Evolutionary conservation across 2,329 filamentous ascomycete species (phyloP).

Genomic region (Ceratocystis huliohia): DNA sequence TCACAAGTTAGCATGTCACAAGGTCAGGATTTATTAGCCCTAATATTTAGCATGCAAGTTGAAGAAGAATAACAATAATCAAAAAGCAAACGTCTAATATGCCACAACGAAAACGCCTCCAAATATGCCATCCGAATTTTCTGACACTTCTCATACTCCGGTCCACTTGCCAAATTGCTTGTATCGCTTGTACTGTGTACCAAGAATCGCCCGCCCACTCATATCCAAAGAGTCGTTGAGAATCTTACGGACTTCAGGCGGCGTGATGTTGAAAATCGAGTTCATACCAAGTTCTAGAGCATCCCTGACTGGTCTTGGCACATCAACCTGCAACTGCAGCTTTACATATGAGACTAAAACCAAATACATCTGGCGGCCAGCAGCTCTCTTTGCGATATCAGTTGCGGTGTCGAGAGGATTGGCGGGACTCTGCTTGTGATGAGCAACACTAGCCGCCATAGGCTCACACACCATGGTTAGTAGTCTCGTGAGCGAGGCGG

Average conservation of each 20-base stretch:
- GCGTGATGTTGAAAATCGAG: conserved; percentile 46
- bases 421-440: conserved; percentile 25
- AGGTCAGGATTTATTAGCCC: too few species aligned
- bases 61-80: neutral
- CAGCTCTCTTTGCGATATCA: conserved; percentile 47
- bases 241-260: conserved; percentile 41
- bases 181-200: conserved; percentile 46
- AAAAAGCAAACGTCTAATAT: conserved; percentile 7
- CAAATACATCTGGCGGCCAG: conserved; percentile 49
- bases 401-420: conserved; percentile 44
- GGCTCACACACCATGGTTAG: conserved; percentile 49
- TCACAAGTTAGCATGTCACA: too few species aligned
- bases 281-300: conserved; percentile 46
- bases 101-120: neutral
- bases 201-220: conserved; percentile 46
- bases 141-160: conserved; percentile 34
- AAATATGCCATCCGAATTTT: neutral
- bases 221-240: conserved; percentile 48
- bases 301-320: conserved; percentile 40
- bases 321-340: conserved; percentile 44
- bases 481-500: conserved; percentile 41
- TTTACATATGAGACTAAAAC: conserved; percentile 48
- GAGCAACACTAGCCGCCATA: conserved; percentile 39
- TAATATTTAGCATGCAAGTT: too few species aligned
- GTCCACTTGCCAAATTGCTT: conserved; percentile 53